These are phyloP conservation scores for Zizania palustris DNA, from an alignment of 202 grass and related monocot species.

Conservation along the genomic window DNA sequence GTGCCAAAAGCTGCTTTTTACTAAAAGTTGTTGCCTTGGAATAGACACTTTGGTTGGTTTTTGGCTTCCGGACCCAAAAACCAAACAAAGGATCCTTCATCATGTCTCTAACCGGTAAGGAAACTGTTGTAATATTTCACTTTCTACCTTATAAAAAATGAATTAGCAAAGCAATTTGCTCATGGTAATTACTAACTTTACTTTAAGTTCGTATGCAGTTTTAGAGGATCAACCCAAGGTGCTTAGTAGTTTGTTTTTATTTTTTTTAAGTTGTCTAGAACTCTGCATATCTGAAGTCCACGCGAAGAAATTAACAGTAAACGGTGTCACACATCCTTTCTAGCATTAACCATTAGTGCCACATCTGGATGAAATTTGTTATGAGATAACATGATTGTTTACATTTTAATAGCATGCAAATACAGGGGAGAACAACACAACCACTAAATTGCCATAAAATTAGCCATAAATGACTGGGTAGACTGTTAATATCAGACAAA, in stretches of 20 bases:
- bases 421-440: too few species aligned
- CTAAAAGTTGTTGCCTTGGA: too few species aligned
- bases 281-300: neutral
- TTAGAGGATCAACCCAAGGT: neutral
- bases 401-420: too few species aligned
- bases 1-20: too few species aligned
- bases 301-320: slow-evolving; percentile 3
- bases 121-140: neutral
- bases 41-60: too few species aligned
- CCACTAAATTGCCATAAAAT: too few species aligned
- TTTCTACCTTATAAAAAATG: neutral
- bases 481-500: too few species aligned
- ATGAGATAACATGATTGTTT: too few species aligned
- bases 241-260: neutral
- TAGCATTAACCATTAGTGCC: neutral
- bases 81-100: neutral
- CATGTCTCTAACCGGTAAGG: neutral
- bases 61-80: too few species aligned
- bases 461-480: too few species aligned
- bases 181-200: neutral
- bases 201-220: neutral
- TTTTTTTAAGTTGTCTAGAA: neutral
- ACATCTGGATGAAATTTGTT: neutral
- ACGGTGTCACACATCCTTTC: neutral
- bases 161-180: neutral